phyloP scores from a whole-genome alignment of 2,329 filamentous ascomycete species.

The Hypoxylon sp. region DNA sequence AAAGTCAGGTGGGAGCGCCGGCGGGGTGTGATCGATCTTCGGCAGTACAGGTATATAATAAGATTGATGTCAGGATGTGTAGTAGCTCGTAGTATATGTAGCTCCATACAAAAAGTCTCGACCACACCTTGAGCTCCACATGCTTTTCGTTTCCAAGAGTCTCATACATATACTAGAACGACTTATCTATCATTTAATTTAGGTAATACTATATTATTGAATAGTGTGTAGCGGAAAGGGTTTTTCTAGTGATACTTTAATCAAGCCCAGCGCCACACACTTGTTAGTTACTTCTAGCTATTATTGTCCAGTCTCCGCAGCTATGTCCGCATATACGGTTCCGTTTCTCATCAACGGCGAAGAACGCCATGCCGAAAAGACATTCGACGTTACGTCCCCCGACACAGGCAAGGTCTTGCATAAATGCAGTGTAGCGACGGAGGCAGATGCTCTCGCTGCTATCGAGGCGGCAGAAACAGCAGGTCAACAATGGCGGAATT shows the following conservation, averaged over 20 bases:
- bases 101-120: constrained; percentile 4
- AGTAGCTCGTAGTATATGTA: no score
- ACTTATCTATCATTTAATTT: no score
- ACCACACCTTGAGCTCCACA: constrained; percentile 4
- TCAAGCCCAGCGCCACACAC: constrained; percentile 6
- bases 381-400: constrained; percentile 67
- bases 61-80: background rate
- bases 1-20: constrained; percentile 11
- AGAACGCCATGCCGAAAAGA: constrained; percentile 56
- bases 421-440: constrained; percentile 63
- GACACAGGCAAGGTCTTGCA: constrained; percentile 60
- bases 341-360: constrained; percentile 56
- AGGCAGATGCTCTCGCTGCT: constrained; percentile 61
- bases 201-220: no score
- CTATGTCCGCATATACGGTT: constrained; percentile 45
- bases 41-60: background rate
- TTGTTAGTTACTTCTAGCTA: constrained; percentile 2
- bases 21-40: background rate
- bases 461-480: constrained; percentile 62
- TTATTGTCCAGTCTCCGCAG: constrained; percentile 16
- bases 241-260: constrained; percentile 6
- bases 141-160: constrained; percentile 5
- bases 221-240: constrained; percentile 21
- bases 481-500: constrained; percentile 69
- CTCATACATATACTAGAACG: constrained; percentile 2